Conservation (phyloP, 331 rosid species). For the Rhamnella rubrinervis region DNA sequence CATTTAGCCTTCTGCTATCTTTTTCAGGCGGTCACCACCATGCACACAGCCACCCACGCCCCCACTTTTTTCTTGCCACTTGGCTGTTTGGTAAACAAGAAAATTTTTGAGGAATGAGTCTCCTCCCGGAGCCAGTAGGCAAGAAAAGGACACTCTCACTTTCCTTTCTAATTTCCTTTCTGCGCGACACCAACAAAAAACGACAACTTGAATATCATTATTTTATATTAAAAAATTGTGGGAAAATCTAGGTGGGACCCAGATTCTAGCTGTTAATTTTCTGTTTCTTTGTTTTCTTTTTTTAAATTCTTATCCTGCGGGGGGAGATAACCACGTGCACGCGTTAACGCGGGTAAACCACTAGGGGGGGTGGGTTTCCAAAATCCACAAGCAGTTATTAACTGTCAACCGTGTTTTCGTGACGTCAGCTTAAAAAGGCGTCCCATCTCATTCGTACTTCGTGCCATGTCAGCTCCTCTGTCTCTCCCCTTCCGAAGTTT, state of each 20-base stretch:
- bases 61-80: background rate
- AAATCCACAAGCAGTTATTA: slow-evolving; percentile 32
- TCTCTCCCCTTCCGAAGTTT: too few relatives aligned
- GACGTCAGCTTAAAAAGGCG: slow-evolving; percentile 28
- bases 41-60: background rate
- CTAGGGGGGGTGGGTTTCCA: background rate
- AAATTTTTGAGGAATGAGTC: background rate
- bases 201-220: too few relatives aligned
- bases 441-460: background rate
- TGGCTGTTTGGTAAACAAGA: slow-evolving; percentile 8
- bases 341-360: slow-evolving; percentile 55
- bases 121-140: background rate
- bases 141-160: slow-evolving; percentile 16
- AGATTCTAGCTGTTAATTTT: background rate
- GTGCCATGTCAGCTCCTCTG: slow-evolving; percentile 18
- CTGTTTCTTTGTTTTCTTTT: too few relatives aligned
- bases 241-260: slow-evolving; percentile 6
- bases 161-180: slow-evolving; percentile 3
- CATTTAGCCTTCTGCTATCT: too few relatives aligned
- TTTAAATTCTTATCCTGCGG: too few relatives aligned
- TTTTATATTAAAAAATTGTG: too few relatives aligned
- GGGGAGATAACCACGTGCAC: slow-evolving; percentile 32
- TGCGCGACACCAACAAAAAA: too few relatives aligned
- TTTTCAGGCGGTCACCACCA: slow-evolving; percentile 8
- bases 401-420: slow-evolving; percentile 58